Conservation (phyloP, 768 basidiomycete genomes). For the Lactifluus rugatus region DNA sequence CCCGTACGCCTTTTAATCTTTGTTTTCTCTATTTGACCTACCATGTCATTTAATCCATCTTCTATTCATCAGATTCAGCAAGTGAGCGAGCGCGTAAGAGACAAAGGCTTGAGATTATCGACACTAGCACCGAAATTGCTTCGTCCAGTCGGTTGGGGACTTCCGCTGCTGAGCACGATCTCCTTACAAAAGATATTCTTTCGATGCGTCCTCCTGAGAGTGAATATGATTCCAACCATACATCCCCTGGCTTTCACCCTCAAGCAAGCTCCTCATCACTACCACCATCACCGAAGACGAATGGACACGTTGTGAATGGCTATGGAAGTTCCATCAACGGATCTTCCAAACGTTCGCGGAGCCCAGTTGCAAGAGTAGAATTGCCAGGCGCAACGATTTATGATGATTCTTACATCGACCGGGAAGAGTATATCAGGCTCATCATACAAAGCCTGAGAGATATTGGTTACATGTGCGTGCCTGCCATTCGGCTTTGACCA, state of each 20-base stretch:
- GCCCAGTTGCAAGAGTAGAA: slow-evolving; percentile 47
- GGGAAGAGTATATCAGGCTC: slow-evolving; percentile 85
- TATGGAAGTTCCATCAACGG: slow-evolving; percentile 35
- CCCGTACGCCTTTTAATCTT: slow-evolving; percentile 8
- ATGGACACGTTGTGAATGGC: slow-evolving; percentile 22
- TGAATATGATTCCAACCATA: slow-evolving; percentile 15
- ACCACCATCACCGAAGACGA: slow-evolving; percentile 13
- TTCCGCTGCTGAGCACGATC: slow-evolving; percentile 20
- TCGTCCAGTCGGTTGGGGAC: slow-evolving; percentile 25
- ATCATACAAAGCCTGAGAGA: slow-evolving; percentile 85
- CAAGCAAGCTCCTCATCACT: slow-evolving; percentile 14
- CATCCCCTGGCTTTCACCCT: slow-evolving; percentile 9
- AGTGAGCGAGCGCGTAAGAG: slow-evolving; percentile 47
- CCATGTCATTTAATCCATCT: not conserved
- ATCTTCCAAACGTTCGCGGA: slow-evolving; percentile 37
- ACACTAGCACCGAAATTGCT: slow-evolving; percentile 28
- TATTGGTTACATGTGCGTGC: slow-evolving; percentile 53
- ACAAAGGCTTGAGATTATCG: slow-evolving; percentile 47
- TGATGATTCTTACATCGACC: slow-evolving; percentile 67
- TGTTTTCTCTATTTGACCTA: not conserved
- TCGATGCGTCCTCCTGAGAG: slow-evolving; percentile 18
- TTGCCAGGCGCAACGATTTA: slow-evolving; percentile 69
- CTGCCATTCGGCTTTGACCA: not conserved
- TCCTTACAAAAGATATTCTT: slow-evolving; percentile 15
- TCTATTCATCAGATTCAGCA: slow-evolving; percentile 11